Percentiles rank a stretch among this genome's conserved stretches.
phyloP scores from a whole-genome alignment of 1,284 basidiomycete genomes.

The Mycena citricolor region DNA sequence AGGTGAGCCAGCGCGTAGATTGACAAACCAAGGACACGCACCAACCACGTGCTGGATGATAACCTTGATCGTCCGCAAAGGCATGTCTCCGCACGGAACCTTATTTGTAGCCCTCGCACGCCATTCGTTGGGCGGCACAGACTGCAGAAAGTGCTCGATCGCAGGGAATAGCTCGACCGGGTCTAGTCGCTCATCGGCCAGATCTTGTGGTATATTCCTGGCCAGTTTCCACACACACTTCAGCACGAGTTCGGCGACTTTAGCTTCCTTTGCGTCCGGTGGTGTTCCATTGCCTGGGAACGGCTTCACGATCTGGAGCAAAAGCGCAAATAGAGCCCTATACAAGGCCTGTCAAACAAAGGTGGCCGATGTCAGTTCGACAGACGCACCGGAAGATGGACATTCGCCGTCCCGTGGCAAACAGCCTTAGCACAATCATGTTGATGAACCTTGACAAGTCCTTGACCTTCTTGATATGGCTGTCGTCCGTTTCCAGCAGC shows the following conservation, averaged over 20 bases:
- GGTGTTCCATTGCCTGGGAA: slow-evolving; percentile 72
- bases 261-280: slow-evolving; percentile 76
- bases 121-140: slow-evolving; percentile 95
- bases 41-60: slow-evolving; percentile 95
- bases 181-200: slow-evolving; percentile 79
- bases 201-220: slow-evolving; percentile 89
- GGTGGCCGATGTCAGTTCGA: slow-evolving; percentile 1
- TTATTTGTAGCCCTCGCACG: slow-evolving; percentile 86
- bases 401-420: slow-evolving; percentile 89
- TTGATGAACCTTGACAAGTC: slow-evolving; percentile 96
- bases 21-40: slow-evolving; percentile 43
- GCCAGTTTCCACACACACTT: slow-evolving; percentile 99
- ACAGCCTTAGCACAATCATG: slow-evolving; percentile 93
- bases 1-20: slow-evolving; percentile 20
- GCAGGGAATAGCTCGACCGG: slow-evolving; percentile 90
- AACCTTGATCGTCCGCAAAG: slow-evolving; percentile 94
- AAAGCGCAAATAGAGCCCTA: slow-evolving; percentile 73
- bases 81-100: slow-evolving; percentile 95
- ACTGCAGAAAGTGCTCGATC: slow-evolving; percentile 92
- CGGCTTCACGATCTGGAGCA: slow-evolving; percentile 86
- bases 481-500: slow-evolving; percentile 90
- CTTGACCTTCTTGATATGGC: slow-evolving; percentile 70
- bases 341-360: slow-evolving; percentile 9
- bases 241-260: slow-evolving; percentile 93
- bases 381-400: slow-evolving; percentile 84